Evolutionary conservation across 495 filamentous ascomycete genomes (phyloP).

Genomic region (Chaetomium fimeti): DNA sequence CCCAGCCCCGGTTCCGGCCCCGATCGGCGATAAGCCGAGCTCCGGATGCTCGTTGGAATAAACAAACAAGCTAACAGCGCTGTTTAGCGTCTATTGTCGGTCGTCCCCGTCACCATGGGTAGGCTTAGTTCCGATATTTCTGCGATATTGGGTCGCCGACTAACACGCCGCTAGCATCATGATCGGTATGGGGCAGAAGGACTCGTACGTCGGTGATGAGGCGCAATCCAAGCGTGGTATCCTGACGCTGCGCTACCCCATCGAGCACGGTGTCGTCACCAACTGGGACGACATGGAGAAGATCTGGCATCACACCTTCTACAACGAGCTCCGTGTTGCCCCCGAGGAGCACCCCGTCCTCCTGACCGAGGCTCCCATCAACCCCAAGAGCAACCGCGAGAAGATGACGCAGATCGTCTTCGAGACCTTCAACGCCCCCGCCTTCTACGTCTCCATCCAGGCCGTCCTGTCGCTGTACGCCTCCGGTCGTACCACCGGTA

Average conservation of each 20-base stretch:
- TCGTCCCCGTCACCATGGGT: constrained; percentile 99
- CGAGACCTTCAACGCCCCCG: constrained; percentile 99
- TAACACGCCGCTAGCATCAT: constrained; percentile 73
- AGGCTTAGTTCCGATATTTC: constrained; percentile 44
- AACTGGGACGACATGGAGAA: constrained; percentile 99
- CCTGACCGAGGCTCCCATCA: constrained; percentile 98
- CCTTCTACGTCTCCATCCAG: constrained; percentile 99
- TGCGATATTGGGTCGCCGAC: constrained; percentile 11
- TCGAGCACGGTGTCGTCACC: constrained; percentile 99
- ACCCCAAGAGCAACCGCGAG: constrained; percentile 99
- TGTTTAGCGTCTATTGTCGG: constrained; percentile 93
- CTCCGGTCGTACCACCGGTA: constrained; percentile 99
- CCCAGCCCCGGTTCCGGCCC: constrained; percentile 20
- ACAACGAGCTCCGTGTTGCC: constrained; percentile 99
- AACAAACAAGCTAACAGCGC: constrained; percentile 24
- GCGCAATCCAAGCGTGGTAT: constrained; percentile 99
- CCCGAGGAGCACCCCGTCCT: constrained; percentile 99
- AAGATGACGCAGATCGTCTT: constrained; percentile 99
- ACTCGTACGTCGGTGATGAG: constrained; percentile 99
- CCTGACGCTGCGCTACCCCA: constrained; percentile 96
- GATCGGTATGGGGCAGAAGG: constrained; percentile 99
- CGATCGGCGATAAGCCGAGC: constrained; percentile 17
- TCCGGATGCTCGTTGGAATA: not conserved
- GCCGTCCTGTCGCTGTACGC: constrained; percentile 98
- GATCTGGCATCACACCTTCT: constrained; percentile 99